Conservation (phyloP, 805 yeast species). For the Yamadazyma kitorensis region DNA sequence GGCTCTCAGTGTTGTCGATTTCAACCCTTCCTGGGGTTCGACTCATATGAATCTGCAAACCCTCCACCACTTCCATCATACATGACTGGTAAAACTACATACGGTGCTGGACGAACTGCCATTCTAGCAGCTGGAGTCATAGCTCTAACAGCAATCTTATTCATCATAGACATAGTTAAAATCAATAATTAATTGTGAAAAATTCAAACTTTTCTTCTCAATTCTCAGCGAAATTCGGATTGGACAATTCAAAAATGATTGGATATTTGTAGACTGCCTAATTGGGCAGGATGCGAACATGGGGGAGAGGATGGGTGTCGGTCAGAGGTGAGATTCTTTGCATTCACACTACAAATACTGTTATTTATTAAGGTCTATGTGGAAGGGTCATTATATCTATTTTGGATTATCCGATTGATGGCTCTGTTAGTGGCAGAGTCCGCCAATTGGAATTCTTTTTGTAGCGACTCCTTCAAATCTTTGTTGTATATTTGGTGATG, state of each 20-base stretch:
- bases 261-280: constrained; percentile 30
- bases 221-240: constrained; percentile 22
- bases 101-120: constrained; percentile 45
- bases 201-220: constrained; percentile 8
- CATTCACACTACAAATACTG: no score
- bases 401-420: constrained; percentile 24
- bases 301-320: constrained; percentile 3
- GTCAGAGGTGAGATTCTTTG: no score
- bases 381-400: constrained; percentile 12
- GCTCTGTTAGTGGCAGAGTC: constrained; percentile 24
- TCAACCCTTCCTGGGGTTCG: no score
- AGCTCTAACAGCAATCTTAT: constrained; percentile 44
- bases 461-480: constrained; percentile 31
- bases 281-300: constrained; percentile 14
- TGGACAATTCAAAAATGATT: constrained; percentile 25
- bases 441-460: constrained; percentile 23
- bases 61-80: no score
- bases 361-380: no score
- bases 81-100: constrained; percentile 19
- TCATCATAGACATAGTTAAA: constrained; percentile 35
- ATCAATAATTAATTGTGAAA: neutral
- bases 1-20: no score
- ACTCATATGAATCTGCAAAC: no score
- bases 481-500: constrained; percentile 16
- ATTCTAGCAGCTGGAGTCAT: constrained; percentile 37